A percentile compares a stretch with the other conserved stretches of the same genome.
These are phyloP conservation scores for Sonneratia caseolaris DNA, from an alignment of 345 rosid genomes.

Conservation along the genomic window DNA sequence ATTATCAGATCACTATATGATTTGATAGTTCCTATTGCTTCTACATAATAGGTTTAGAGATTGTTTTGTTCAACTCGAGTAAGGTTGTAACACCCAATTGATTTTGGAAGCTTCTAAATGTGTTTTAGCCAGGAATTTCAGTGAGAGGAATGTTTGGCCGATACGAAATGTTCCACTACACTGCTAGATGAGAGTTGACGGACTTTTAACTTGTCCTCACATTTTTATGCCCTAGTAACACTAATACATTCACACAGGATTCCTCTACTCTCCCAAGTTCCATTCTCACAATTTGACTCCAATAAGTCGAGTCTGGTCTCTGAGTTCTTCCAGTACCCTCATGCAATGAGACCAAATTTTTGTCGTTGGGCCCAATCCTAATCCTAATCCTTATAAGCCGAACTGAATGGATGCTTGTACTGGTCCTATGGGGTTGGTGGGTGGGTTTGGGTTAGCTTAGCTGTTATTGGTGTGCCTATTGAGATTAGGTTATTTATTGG, in stretches of 20 bases:
- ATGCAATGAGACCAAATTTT: neutral
- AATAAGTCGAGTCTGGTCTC: neutral
- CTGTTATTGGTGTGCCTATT: neutral
- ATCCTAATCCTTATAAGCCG: neutral
- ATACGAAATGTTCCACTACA: neutral
- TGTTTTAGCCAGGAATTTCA: neutral
- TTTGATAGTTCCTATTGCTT: neutral
- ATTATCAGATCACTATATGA: neutral
- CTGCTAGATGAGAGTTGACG: neutral
- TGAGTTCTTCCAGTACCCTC: neutral
- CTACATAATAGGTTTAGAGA: neutral
- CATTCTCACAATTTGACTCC: neutral
- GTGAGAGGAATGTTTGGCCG: neutral
- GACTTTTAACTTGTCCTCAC: neutral
- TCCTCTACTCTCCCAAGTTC: neutral
- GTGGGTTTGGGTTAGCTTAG: neutral
- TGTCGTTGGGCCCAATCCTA: neutral
- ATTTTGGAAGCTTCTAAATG: neutral
- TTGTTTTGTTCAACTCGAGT: neutral
- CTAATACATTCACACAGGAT: neutral
- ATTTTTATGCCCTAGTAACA: neutral
- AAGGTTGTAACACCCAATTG: neutral
- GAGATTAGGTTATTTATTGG: neutral
- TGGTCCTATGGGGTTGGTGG: neutral
- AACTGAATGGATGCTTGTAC: neutral